Base-by-base conservation (phyloP, 306 rosid species). In the Bauhinia variegata region DNA sequence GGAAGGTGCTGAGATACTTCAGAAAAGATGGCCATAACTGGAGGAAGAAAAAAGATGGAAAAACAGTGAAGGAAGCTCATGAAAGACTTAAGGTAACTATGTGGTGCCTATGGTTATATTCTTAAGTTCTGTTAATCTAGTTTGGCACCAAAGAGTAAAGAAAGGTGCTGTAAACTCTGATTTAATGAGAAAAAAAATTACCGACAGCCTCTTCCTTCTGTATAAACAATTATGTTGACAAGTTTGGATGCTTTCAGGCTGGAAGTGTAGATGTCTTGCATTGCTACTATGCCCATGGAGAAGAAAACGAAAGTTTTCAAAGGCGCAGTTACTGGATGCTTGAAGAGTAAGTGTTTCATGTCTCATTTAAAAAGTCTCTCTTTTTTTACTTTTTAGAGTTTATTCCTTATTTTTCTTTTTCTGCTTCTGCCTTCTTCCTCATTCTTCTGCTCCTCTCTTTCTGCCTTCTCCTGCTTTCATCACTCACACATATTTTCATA, bases 21-120 rank as follows among this genome's bases (percentile, higher is more conserved):
- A 84, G 98, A 76, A 92, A 89, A 43, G 96, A 92, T 80, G 96
- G 96, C 16, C 96, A 92, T 79, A 89, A 80, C 60, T 92, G 96
- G 98, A 87, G 95, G 80, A 92, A 89, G 95, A 92, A 92, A 79
- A 92, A 87, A 70, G 95, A 88, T 82, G 97, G 95, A 49, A 92
- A 92, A 79, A 85, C 92, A 7, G 84, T 92, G 39, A 87, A 84
- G 85, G 98, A 92, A 81, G 98, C 96, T 65, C 98, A 92, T 56
- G 98, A 92, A 76, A 85, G 86, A 67, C 95, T 89, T 28, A 92
- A 92, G 98, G 96, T 92, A 71, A 79, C 62, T 42, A 51, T 65
- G 11, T 57, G 31, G 48, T 55, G 16, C 53, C 52, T 19, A 60
- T 30, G 52, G 19, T 57, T 14, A 30, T 13, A 52, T 41, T 73